Evolutionary conservation across 495 filamentous ascomycete genomes (phyloP).

Genomic region (Aeminium ludgeri): DNA sequence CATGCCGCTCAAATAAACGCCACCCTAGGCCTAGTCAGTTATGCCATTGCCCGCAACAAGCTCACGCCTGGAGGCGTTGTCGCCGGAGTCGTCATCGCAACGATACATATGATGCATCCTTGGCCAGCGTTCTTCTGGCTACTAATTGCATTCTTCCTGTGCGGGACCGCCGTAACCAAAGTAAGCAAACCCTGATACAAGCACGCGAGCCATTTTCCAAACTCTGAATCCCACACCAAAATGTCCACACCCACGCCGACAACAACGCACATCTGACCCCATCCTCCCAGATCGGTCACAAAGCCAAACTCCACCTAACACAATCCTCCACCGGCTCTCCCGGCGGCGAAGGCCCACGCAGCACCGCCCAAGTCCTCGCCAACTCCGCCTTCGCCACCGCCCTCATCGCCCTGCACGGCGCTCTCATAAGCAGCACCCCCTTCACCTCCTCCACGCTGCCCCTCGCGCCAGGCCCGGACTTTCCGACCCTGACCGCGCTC

Average conservation of each 20-base stretch:
- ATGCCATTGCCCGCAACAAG: conserved; percentile 55
- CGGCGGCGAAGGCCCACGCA: conserved; percentile 67
- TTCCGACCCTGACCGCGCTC: conserved; percentile 17
- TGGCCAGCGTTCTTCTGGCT: conserved; percentile 78
- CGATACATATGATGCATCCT: conserved; percentile 70
- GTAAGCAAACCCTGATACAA: conserved; percentile 24
- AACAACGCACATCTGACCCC: no score
- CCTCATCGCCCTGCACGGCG: conserved; percentile 53
- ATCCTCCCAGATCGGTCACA: conserved; percentile 55
- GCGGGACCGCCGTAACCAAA: conserved; percentile 70
- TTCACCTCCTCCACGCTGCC: conserved; percentile 11
- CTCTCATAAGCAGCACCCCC: conserved; percentile 30
- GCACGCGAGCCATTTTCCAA: conserved; percentile 37
- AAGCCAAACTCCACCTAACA: conserved; percentile 67
- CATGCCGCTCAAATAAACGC: conserved; percentile 32
- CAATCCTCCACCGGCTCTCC: conserved; percentile 50
- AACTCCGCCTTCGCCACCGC: conserved; percentile 69
- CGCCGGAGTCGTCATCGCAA: conserved; percentile 52
- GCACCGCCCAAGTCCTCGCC: conserved; percentile 75
- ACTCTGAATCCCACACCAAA: conserved; percentile 51
- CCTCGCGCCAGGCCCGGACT: conserved; percentile 1
- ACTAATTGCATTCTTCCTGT: conserved; percentile 70
- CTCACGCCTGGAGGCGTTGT: conserved; percentile 58
- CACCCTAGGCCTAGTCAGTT: conserved; percentile 44
- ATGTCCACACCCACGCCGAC: conserved; percentile 42